These are phyloP conservation scores for Solanum rostratum DNA, from an alignment of 257 asterid genomes.

Conservation along the genomic window DNA sequence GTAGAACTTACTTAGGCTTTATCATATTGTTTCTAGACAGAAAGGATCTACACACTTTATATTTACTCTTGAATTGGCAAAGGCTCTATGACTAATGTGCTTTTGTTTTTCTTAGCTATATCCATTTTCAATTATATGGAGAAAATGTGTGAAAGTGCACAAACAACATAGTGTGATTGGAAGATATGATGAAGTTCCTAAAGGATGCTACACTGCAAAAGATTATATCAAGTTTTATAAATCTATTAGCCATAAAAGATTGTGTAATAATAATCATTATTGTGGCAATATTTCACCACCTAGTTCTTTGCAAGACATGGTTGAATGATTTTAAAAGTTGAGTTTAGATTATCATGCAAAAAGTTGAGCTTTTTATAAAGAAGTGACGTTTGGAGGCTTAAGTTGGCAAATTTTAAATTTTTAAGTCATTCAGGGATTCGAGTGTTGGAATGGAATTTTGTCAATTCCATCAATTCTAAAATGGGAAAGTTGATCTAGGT, in stretches of 20 bases:
- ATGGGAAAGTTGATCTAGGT: too few relatives aligned
- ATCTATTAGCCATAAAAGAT: not conserved
- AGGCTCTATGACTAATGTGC: not conserved
- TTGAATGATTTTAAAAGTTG: too few relatives aligned
- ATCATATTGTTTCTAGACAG: not conserved
- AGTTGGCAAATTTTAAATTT: too few relatives aligned
- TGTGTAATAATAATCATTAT: not conserved
- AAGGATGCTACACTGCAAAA: not conserved
- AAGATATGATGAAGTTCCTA: not conserved
- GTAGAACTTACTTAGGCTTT: not conserved
- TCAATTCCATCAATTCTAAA: too few relatives aligned
- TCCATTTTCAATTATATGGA: not conserved
- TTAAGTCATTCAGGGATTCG: too few relatives aligned
- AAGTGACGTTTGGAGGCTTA: too few relatives aligned
- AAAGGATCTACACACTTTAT: not conserved
- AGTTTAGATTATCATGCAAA: too few relatives aligned
- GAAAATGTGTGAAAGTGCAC: too few relatives aligned
- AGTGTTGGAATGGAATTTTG: too few relatives aligned
- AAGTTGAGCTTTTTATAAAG: too few relatives aligned
- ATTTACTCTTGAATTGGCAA: not conserved
- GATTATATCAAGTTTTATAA: not conserved
- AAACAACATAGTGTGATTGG: not conserved
- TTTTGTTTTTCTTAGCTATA: not conserved
- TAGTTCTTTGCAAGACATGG: too few relatives aligned
- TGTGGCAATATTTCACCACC: not conserved